Evolutionary conservation across 2,329 filamentous ascomycete genomes (phyloP).

Genomic region (Botrytis fragariae): DNA sequence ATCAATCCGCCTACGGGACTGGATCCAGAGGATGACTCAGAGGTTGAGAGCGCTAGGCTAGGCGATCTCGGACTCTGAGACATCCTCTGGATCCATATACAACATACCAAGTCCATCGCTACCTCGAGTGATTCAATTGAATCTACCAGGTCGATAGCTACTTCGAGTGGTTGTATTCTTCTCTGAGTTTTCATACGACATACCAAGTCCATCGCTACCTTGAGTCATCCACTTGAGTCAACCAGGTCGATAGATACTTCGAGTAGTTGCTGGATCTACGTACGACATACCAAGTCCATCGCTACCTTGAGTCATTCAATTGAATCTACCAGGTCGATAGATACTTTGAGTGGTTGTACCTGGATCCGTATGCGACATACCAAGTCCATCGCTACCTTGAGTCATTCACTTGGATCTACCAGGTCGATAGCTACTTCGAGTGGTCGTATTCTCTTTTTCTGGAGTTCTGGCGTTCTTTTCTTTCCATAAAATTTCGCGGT

Average conservation of each 20-base stretch:
- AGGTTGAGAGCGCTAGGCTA: not conserved
- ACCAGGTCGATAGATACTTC: constrained; percentile 1
- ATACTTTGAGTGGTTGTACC: not conserved
- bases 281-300: too few relatives aligned
- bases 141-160: constrained; percentile 1
- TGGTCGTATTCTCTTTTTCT: not conserved
- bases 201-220: constrained; percentile 4
- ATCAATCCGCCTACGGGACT: not conserved
- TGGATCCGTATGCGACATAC: too few relatives aligned
- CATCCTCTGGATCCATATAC: not conserved
- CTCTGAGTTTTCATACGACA: too few relatives aligned
- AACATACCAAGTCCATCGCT: not conserved
- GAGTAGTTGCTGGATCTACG: too few relatives aligned
- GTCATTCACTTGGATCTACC: not conserved
- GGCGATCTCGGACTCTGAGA: not conserved
- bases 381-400: constrained; percentile 2
- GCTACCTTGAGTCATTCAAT: not conserved
- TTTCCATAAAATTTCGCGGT: not conserved
- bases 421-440: constrained; percentile 2
- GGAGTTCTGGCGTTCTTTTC: not conserved
- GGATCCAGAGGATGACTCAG: not conserved
- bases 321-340: not conserved
- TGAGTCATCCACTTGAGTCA: not conserved
- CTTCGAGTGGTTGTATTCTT: not conserved
- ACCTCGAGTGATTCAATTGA: not conserved